Evolutionary conservation across 192 early-diverging fungal species (phyloP).

Genomic region (Jimgerdemannia lactiflua): DNA sequence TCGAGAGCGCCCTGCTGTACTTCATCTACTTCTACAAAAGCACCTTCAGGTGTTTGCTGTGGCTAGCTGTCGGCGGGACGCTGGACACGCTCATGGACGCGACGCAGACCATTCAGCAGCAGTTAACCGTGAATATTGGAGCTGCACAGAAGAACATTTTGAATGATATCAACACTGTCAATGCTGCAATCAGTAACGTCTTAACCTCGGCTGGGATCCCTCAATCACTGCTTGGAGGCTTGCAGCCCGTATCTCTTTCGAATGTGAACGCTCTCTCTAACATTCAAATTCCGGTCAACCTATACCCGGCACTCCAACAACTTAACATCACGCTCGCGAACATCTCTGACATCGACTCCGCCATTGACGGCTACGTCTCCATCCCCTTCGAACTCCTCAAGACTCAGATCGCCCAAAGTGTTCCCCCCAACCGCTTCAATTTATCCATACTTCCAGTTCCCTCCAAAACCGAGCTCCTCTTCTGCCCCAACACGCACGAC

Average conservation of each 20-base stretch:
- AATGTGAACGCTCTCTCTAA: not conserved
- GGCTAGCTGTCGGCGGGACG: constrained; percentile 17
- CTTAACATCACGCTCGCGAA: too few relatives aligned
- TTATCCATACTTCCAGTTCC: too few relatives aligned
- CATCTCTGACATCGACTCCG: too few relatives aligned
- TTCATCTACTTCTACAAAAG: constrained; percentile 27
- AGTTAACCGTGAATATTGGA: not conserved
- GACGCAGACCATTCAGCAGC: constrained; percentile 14
- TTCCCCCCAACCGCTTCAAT: too few relatives aligned
- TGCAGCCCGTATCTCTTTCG: not conserved
- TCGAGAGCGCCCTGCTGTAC: constrained; percentile 14
- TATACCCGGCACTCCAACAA: too few relatives aligned
- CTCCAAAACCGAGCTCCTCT: too few relatives aligned
- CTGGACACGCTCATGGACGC: constrained; percentile 8
- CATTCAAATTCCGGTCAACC: too few relatives aligned
- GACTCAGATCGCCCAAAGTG: too few relatives aligned
- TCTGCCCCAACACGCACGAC: too few relatives aligned
- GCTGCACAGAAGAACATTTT: constrained; percentile 9
- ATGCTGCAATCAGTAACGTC: not conserved
- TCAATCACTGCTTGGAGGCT: too few relatives aligned
- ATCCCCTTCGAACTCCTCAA: too few relatives aligned
- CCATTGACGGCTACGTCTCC: too few relatives aligned
- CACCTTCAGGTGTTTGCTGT: constrained; percentile 24
- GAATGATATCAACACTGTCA: constrained; percentile 4
- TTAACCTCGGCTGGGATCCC: not conserved